Base-by-base conservation (phyloP, 495 filamentous ascomycete genomes). In the Chlorociboria aeruginascens region DNA sequence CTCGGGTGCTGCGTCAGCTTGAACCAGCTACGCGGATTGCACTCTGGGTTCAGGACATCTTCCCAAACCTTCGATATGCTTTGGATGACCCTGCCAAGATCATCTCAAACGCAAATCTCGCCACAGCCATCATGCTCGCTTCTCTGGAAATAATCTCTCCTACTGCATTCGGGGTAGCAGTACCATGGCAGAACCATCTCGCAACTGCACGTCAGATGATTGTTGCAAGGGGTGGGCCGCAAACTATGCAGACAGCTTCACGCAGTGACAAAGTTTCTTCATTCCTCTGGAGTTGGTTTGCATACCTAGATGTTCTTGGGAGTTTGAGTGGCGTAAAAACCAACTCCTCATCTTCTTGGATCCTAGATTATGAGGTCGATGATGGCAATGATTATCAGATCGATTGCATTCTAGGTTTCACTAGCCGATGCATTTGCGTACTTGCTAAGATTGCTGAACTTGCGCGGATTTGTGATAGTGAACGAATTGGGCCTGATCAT, bases 91-190 rank as follows among this genome's bases (percentile, higher is more conserved):
- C 81, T 10, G 61, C 53, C 40, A 59, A 60, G 38, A 72, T 70
- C 32, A 79, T 86, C 38, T 80, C 82, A 14, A 79, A 88, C 57
- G 75, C 76, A 33, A 86, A 84, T 52, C 69, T 94, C 14, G 85
- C 87, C 8, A 86, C 87, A 0, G 84, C 86, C 3, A 88, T 94
- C 46, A 86, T 94, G 84, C 69, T 94, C 31, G 75, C 86, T 6
- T 90, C 86, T 0, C 68, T 92, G 40, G 83, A 94, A 54, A 93
- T 94, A 36, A 81, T 94, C 36, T 87, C 84, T 2, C 87, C 87
- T 7, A 82, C 80, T 43, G 82, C 85, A 1, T 90, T 94, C 54
- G 70, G 67, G 10, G 64, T 69, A 34, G 77, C 78, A 41, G 76
- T 85, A 3, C 77, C 81, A 3, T 94, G 87, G 87, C 82, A 86